Base-by-base conservation (phyloP, 352 stramenopile species). In the Pythium guiyangense region DNA sequence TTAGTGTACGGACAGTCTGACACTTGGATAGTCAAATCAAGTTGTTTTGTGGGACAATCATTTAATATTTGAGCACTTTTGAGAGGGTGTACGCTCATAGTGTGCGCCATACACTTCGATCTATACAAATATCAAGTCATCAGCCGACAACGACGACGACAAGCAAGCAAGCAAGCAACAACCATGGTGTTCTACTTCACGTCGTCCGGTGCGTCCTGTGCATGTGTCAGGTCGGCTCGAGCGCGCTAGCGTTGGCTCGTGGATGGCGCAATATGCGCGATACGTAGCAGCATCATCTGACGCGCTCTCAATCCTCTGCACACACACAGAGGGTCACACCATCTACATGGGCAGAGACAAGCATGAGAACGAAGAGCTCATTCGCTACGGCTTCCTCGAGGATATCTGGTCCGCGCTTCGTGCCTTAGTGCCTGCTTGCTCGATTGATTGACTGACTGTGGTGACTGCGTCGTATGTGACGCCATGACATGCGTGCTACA, bases 321-420 rank as follows among this genome's bases (percentile, higher is more conserved):
- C 11, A 46, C 20, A 4, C 27, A 22, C 52, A 92, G 87, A 90
- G 73, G 85, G 96, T 14, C 90, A 94, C 59, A 94, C 74, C 37
- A 95, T 98, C 46, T 99, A 98, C 74, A 98, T 99, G 94, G 96
- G 96, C 58, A 96, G 94, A 59, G 96, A 99, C 83, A 99, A 99
- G 77, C 98, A 96, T 66, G 97, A 99, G 79, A 99, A 99, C 70
- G 97, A 99, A 82, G 88, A 98, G 64, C 79, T 99, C 49, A 99
- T 99, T 61, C 96, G 96, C 61, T 98, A 98, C 51, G 96, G 96
- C 53, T 96, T 96, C 57, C 73, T 96, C 15, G 92, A 98, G 64
- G 96, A 99, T 73, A 91, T 98, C 56, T 97, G 91, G 87, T 92
- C 50, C 18, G 61, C 11, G 29, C 8, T 25, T 4, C 37, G 9